Base-by-base conservation (phyloP, 2,329 filamentous ascomycete species). In the Colletotrichum navitas region DNA sequence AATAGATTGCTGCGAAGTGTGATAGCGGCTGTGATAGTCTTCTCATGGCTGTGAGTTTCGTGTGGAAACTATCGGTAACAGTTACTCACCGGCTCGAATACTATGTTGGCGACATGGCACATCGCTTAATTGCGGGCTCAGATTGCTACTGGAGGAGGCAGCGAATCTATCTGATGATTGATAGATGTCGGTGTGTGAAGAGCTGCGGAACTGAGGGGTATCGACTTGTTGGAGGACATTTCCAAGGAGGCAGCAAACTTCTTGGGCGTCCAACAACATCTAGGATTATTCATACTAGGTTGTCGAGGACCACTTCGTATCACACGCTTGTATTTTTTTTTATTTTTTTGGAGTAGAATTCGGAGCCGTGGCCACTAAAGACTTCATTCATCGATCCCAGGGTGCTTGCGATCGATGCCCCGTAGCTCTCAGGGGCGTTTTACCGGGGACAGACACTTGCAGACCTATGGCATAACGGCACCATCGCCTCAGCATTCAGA, bases 1-100 rank as follows among this genome's bases (percentile, higher is more conserved):
- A 79, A 65, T 79, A 77, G 12, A 78, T 78, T 0, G 76, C 77
- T 11, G 77, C 76, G 0, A 78, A 76, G 14, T 79, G 78, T 1
- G 77, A 66, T 1, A 78, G 24, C 0, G 70, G 62, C 63, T 79
- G 76, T 10, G 77, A 77, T 5, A 78, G 78, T 14, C 77, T 79
- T 7, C 2, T 0, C 2, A 34, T 1, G 12, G 5, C 73, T 51
- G 41, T 67, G 56, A 2, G 16, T 7, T 2, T 16, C 1, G 5
- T 55, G 21, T 16, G 21, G 8, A n/a, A 56, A 5, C 26, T 3
- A 14, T n/a, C 11, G 16, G 21, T 12, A 4, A 47, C 1, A n/a
- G 6, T 66, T 12, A 43, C 70, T 55, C 43, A 77, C 78, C 76
- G 76, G 29, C 74, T 76, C 24, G 72, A 66, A 29, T 75, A 77